Evolutionary conservation across 805 yeast species (phyloP).

Genomic region (Teunomyces gatunensis): DNA sequence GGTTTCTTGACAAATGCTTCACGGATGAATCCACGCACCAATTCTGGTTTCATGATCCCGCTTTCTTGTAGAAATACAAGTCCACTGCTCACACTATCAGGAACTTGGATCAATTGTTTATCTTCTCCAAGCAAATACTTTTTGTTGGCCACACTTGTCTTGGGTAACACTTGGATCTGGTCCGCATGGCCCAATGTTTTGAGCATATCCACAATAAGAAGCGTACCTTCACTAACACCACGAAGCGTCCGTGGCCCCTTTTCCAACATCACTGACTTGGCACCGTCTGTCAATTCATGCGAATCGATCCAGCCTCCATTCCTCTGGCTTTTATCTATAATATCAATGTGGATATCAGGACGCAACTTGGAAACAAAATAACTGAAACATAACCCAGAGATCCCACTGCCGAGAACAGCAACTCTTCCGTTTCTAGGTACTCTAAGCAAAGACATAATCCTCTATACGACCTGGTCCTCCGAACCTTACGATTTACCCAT

Average conservation of each 20-base stretch:
- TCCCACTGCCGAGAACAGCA: constrained; percentile 84
- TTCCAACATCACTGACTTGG: constrained; percentile 49
- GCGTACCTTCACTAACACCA: constrained; percentile 77
- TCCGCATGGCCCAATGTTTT: constrained; percentile 45
- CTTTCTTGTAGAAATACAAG: constrained; percentile 32
- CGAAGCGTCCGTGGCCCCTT: constrained; percentile 91
- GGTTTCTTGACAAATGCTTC: constrained; percentile 47
- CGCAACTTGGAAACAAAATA: constrained; percentile 67
- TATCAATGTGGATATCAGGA: constrained; percentile 67
- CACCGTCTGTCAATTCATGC: constrained; percentile 28
- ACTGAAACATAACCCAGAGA: constrained; percentile 77
- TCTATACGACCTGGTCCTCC: neutral
- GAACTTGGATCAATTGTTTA: constrained; percentile 52
- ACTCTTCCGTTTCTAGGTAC: constrained; percentile 38
- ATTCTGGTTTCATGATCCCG: constrained; percentile 42
- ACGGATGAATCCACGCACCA: constrained; percentile 42
- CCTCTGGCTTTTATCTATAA: constrained; percentile 54
- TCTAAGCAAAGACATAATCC: neutral
- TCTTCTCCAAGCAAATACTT: constrained; percentile 58
- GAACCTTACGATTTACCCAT: neutral
- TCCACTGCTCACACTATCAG: constrained; percentile 38
- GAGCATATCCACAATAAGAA: constrained; percentile 62
- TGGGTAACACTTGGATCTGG: constrained; percentile 57
- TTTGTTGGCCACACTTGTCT: constrained; percentile 61
- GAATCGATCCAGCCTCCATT: constrained; percentile 83